Percentiles rank a stretch among this genome's conserved stretches.
Conservation (phyloP, 768 basidiomycete species). For the Pleurotus sapidus region DNA sequence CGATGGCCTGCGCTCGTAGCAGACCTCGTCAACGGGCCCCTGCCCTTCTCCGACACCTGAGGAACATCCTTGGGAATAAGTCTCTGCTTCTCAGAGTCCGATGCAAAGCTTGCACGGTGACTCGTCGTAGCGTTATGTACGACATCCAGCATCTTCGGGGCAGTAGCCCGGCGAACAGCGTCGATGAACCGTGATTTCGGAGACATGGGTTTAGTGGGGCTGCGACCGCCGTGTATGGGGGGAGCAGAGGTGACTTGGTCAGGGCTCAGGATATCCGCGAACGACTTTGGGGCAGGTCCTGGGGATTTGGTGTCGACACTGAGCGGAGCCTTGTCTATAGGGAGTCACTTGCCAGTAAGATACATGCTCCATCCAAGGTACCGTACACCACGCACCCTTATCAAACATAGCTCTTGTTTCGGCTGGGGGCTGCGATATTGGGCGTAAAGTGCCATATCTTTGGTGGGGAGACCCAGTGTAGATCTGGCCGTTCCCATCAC, state of each 20-base stretch:
- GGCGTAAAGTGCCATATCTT: slow-evolving; percentile 1
- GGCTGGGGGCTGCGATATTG: neutral
- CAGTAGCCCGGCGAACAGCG: slow-evolving; percentile 4
- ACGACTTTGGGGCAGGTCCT: neutral
- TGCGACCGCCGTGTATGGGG: neutral
- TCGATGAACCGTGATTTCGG: slow-evolving; percentile 5
- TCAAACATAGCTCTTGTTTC: neutral
- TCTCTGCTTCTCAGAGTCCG: neutral
- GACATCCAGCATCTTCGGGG: slow-evolving; percentile 8
- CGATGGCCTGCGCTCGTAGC: slow-evolving; percentile 8
- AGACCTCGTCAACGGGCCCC: neutral
- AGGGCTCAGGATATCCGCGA: slow-evolving; percentile 1
- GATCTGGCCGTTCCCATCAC: neutral
- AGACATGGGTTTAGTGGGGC: neutral
- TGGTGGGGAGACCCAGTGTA: slow-evolving; percentile 6
- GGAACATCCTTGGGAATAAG: neutral
- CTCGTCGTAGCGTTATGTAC: neutral
- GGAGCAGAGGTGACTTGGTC: slow-evolving; percentile 2
- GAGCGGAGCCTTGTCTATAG: neutral
- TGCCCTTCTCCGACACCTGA: neutral
- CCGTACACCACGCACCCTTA: neutral
- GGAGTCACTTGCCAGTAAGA: neutral
- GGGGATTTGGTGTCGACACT: neutral
- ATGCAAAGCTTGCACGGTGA: neutral
- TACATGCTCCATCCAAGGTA: no score